These are phyloP conservation scores for Podila horticola DNA, from an alignment of 192 early-diverging fungal genomes.

Conservation along the genomic window DNA sequence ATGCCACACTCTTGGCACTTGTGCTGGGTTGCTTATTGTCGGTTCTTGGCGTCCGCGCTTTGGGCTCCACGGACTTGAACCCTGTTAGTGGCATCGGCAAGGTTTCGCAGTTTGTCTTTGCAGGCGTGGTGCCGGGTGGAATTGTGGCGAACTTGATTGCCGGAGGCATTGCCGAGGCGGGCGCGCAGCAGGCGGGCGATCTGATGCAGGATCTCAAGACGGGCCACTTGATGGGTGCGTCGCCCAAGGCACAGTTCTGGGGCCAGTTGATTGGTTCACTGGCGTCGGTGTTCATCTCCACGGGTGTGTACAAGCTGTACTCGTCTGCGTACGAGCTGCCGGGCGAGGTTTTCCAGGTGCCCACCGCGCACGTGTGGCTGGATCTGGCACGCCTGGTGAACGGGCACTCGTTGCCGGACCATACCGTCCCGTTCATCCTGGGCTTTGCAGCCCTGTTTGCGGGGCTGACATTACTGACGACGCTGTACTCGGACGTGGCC, in stretches of 20 bases:
- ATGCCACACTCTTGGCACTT: constrained; percentile 75
- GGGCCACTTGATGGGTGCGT: constrained; percentile 83
- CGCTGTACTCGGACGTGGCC: constrained; percentile 38
- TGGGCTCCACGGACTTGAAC: constrained; percentile 87
- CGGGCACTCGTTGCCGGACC: constrained; percentile 73
- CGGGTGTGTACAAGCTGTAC: constrained; percentile 77
- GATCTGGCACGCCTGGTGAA: constrained; percentile 83
- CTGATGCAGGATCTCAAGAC: constrained; percentile 89
- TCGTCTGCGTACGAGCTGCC: constrained; percentile 76
- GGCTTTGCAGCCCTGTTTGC: constrained; percentile 68
- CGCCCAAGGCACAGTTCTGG: constrained; percentile 85
- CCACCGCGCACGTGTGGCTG: constrained; percentile 82
- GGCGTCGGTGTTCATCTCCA: constrained; percentile 74
- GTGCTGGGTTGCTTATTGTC: constrained; percentile 77
- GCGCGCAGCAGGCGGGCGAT: constrained; percentile 52
- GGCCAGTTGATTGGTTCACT: constrained; percentile 85
- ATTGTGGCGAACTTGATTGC: constrained; percentile 81
- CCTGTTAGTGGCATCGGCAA: constrained; percentile 88
- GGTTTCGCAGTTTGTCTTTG: constrained; percentile 87
- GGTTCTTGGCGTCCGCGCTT: constrained; percentile 82
- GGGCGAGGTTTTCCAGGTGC: constrained; percentile 72
- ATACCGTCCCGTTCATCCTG: constrained; percentile 68
- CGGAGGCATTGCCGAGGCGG: constrained; percentile 82
- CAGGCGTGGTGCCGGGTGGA: constrained; percentile 74
- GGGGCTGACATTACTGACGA: constrained; percentile 50